Percentiles rank a stretch among this genome's conserved stretches.
phyloP scores from a whole-genome alignment of 176 grass and related monocot species.

The Phoenix roebelenii region DNA sequence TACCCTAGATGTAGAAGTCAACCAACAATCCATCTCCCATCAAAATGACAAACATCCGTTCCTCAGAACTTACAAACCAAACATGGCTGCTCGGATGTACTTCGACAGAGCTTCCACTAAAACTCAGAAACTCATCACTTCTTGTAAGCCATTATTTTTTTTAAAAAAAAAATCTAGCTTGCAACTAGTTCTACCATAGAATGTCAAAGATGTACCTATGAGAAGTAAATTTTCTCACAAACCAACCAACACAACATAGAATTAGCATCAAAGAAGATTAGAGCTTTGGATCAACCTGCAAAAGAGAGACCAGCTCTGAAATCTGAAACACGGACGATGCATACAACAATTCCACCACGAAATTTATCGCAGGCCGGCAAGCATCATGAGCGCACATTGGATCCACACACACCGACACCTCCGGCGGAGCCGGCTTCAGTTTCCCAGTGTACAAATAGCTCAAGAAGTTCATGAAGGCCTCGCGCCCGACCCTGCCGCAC shows the following conservation, averaged over 20 bases:
- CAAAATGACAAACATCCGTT: no score
- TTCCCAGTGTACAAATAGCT: slow-evolving; percentile 83
- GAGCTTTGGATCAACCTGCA: slow-evolving; percentile 43
- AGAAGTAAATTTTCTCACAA: background rate
- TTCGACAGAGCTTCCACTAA: no score
- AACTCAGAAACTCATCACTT: no score
- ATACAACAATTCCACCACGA: slow-evolving; percentile 68
- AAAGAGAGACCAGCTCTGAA: slow-evolving; percentile 53
- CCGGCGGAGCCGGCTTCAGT: slow-evolving; percentile 30
- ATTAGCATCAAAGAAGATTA: background rate
- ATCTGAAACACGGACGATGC: slow-evolving; percentile 74
- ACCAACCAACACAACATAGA: background rate
- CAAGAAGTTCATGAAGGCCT: slow-evolving; percentile 61
- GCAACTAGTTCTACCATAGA: background rate
- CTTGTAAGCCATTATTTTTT: no score
- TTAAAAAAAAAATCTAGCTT: no score
- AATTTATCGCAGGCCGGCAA: slow-evolving; percentile 75
- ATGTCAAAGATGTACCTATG: slow-evolving; percentile 1
- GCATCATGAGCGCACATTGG: slow-evolving; percentile 66
- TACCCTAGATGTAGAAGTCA: no score
- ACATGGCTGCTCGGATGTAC: no score
- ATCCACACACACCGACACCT: slow-evolving; percentile 65
- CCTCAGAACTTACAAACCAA: no score
- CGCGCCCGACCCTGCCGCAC: slow-evolving; percentile 44
- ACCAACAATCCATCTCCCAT: no score